Evolutionary conservation across 169 alveolate genomes (phyloP), one percentile per base, ranked within the genome.

Genomic region (Plasmodium gallinaceum): DNA sequence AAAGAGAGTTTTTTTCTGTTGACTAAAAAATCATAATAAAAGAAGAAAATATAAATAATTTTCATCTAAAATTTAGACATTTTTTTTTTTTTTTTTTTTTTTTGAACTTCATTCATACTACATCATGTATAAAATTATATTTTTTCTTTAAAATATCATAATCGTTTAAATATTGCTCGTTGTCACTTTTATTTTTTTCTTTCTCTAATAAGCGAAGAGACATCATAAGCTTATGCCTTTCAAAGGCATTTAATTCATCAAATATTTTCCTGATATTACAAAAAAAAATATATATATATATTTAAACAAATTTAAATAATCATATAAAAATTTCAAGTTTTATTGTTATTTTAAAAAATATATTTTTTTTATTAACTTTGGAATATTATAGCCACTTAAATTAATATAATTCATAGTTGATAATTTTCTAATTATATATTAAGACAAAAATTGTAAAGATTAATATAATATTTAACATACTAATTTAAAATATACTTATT

Each of bases 191-290:
- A n/a, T 52, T 52, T 65, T 78, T 78, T 18, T 64, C 60, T 24
- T 58, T 61, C 24, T 75, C 75, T 22, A 75, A 68, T 46, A 18
- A 18, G 20, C 74, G 75, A 22, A 75, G 62, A 16, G 88, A 75
- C 88, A 75, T 75, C 88, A 75, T 75, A 20, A 75, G 75, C 46
- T 75, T 75, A 24, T 75, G 88, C 46, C 88, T 48, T 42, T 75
- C 88, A 10, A 75, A 61, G 4, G 88, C 75, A 18, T 57, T n/a
- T 65, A 75, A 0, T 24, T 24, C 74, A 18, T 75, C 88, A 68
- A 75, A 75, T 65, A 61, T 66, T 5, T 26, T 75, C 24, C 88
- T 75, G 45, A 12, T 48, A 5, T 0, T 74, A 18, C 7, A 39
- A 42, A 20, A 22, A 42, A 18, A 42, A 4, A 60, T 24, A 20